These are phyloP conservation scores for Pistacia atlantica DNA, from an alignment of 345 rosid genomes.

Conservation along the genomic window DNA sequence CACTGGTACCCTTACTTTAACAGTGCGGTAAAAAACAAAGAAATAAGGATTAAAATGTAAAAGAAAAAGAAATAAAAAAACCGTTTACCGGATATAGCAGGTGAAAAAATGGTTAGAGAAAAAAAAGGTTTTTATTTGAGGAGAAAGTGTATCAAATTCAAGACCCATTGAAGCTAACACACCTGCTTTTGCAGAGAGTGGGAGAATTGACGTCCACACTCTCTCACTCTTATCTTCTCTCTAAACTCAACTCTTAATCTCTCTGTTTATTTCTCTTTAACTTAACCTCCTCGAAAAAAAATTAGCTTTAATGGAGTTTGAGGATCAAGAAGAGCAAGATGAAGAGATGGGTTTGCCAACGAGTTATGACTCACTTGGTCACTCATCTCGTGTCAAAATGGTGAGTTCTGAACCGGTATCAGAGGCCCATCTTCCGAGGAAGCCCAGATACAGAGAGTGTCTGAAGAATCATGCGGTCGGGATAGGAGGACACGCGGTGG, in stretches of 20 bases:
- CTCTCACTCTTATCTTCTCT: constrained; percentile 36
- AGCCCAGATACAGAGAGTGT: constrained; percentile 68
- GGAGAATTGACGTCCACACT: constrained; percentile 44
- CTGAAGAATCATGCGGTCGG: constrained; percentile 80
- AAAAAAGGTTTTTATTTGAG: background rate
- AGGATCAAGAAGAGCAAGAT: constrained; percentile 64
- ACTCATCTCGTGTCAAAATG: constrained; percentile 37
- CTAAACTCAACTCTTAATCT: constrained; percentile 11
- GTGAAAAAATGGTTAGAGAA: background rate
- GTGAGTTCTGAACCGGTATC: constrained; percentile 18
- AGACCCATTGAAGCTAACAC: constrained; percentile 6
- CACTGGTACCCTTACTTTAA: constrained; percentile 20
- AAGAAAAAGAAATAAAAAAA: background rate
- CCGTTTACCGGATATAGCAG: constrained; percentile 22
- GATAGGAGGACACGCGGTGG: constrained; percentile 81
- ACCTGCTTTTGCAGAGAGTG: constrained; percentile 14
- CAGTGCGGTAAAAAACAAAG: constrained; percentile 15
- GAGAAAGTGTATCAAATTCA: constrained; percentile 13
- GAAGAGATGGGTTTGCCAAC: constrained; percentile 55
- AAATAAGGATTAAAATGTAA: background rate
- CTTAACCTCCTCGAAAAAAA: background rate
- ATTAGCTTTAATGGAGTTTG: constrained; percentile 42
- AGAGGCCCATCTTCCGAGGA: constrained; percentile 12
- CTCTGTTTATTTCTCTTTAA: background rate
- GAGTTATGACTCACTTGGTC: constrained; percentile 45